Percentiles rank a stretch among this genome's conserved stretches.
Evolutionary conservation across 2,329 filamentous ascomycete genomes (phyloP).

Genomic region (Beauveria caledonica): DNA sequence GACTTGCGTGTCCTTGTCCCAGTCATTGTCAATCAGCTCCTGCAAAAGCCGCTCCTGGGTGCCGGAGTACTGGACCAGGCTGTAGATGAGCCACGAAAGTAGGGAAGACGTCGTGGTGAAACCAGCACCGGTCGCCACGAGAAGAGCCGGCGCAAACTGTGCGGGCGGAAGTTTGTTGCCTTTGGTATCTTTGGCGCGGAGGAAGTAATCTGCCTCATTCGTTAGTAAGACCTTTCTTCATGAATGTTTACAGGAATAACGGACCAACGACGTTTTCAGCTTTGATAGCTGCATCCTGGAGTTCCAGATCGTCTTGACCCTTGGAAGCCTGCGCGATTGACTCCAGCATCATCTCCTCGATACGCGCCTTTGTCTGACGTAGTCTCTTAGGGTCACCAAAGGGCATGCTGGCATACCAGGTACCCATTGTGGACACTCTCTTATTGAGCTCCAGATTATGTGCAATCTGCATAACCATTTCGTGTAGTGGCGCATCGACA

Average conservation of each 20-base stretch:
- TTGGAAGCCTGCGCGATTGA: constrained; percentile 30
- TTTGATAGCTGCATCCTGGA: constrained; percentile 41
- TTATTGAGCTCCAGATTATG: constrained; percentile 49
- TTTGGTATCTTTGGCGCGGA: constrained; percentile 44
- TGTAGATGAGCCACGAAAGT: constrained; percentile 50
- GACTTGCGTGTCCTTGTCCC: constrained; percentile 33
- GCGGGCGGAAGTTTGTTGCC: constrained; percentile 43
- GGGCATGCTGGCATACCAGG: constrained; percentile 48
- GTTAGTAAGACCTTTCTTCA: neutral
- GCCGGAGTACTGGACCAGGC: constrained; percentile 42
- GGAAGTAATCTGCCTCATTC: constrained; percentile 35
- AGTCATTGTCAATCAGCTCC: constrained; percentile 44
- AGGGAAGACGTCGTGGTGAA: constrained; percentile 53
- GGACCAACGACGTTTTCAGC: constrained; percentile 29
- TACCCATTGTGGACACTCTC: constrained; percentile 43
- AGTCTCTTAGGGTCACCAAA: constrained; percentile 47
- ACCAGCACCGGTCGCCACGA: constrained; percentile 48
- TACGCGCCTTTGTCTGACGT: constrained; percentile 22
- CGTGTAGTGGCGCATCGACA: constrained; percentile 38
- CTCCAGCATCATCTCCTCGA: constrained; percentile 29
- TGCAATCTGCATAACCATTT: constrained; percentile 43
- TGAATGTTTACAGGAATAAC: neutral
- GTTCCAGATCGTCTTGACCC: constrained; percentile 31
- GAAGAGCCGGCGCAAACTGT: constrained; percentile 25
- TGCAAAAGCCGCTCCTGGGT: constrained; percentile 50